These are phyloP conservation scores for Chimonanthus praecox DNA, from an alignment of 164 flowering plant species.

Conservation along the genomic window DNA sequence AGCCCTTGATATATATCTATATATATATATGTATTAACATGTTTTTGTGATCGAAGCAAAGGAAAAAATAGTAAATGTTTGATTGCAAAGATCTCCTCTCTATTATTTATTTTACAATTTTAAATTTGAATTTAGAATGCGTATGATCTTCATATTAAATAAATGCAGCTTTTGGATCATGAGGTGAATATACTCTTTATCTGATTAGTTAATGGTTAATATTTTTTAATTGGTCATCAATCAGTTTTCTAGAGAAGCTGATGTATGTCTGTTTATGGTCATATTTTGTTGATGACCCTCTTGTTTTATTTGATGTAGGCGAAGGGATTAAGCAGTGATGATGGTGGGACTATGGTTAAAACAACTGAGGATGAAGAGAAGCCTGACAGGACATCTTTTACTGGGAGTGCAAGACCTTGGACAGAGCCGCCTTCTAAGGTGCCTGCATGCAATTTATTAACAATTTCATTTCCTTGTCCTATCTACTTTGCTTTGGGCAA, in stretches of 20 bases:
- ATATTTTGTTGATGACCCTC: conserved; percentile 4
- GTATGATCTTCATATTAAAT: too few species aligned
- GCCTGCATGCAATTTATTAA: conserved; percentile 21
- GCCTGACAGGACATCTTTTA: conserved; percentile 29
- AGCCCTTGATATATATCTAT: too few species aligned
- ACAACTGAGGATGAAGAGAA: conserved; percentile 34
- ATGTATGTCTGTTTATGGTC: not conserved
- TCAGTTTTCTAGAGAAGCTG: not conserved
- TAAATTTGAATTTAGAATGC: too few species aligned
- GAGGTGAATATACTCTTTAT: too few species aligned
- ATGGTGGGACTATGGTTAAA: conserved; percentile 22
- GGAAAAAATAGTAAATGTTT: too few species aligned
- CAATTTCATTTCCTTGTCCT: not conserved
- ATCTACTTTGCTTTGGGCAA: not conserved
- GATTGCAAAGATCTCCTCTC: too few species aligned
- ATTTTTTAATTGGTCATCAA: too few species aligned
- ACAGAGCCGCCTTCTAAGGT: conserved; percentile 39
- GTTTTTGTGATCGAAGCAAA: too few species aligned
- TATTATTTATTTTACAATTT: too few species aligned
- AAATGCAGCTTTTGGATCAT: too few species aligned
- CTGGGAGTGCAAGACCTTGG: conserved; percentile 44
- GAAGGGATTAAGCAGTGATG: conserved; percentile 28
- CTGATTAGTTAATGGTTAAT: not conserved
- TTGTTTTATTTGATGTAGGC: conserved; percentile 35
- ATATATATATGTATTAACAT: too few species aligned